Conservation (phyloP, 257 asterid genomes). For the Nyctanthes arbortristis region DNA sequence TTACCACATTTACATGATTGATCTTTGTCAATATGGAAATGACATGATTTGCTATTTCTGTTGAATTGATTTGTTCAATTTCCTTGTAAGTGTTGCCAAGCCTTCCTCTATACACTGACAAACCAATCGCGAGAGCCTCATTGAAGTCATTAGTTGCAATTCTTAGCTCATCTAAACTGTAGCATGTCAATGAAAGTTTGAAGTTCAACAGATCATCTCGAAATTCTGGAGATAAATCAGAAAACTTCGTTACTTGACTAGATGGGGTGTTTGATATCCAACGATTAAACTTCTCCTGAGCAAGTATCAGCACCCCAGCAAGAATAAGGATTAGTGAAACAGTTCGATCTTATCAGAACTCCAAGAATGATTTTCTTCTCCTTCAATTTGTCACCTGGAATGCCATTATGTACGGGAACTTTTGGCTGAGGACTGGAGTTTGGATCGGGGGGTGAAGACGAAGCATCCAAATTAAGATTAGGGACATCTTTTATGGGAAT, state of each 20-base stretch:
- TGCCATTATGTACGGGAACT: neutral
- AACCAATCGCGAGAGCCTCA: neutral
- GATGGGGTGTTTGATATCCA: neutral
- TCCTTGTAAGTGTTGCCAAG: conserved; percentile 16
- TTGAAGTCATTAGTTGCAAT: conserved; percentile 23
- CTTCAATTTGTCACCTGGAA: neutral
- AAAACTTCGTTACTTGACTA: conserved; percentile 1
- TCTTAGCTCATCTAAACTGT: conserved; percentile 21
- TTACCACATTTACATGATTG: conserved; percentile 27
- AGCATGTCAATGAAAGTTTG: conserved; percentile 23
- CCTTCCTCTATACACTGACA: conserved; percentile 20
- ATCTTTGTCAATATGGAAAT: conserved; percentile 30
- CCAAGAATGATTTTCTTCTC: neutral
- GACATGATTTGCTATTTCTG: conserved; percentile 17
- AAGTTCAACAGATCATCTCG: conserved; percentile 24
- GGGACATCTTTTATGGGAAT: neutral
- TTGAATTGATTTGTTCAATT: conserved; percentile 24
- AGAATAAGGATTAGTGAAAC: neutral
- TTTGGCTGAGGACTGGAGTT: neutral
- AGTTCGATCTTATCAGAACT: neutral
- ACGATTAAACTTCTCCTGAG: neutral
- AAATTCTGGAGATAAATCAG: conserved; percentile 19
- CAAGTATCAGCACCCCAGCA: neutral
- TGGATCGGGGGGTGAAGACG: neutral
- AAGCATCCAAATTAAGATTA: neutral